Percentiles rank a stretch among this genome's conserved stretches.
These are phyloP conservation scores for Candida pseudoglaebosa DNA, from an alignment of 805 yeast species.

Conservation along the genomic window DNA sequence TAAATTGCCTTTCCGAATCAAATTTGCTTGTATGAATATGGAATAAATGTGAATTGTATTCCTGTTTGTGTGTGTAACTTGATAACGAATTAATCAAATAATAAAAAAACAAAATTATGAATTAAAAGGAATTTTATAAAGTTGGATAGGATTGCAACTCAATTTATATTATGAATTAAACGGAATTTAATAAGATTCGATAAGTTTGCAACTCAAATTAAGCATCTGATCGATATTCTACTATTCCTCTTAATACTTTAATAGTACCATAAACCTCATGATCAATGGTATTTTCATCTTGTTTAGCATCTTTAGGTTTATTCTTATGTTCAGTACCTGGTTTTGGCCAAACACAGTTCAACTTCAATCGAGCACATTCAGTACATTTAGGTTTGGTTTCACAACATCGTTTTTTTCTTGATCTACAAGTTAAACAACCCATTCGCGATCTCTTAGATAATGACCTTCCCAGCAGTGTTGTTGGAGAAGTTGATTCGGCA, in stretches of 20 bases:
- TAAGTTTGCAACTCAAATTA: too few species aligned
- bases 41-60: too few species aligned
- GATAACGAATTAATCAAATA: too few species aligned
- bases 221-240: conserved; percentile 38
- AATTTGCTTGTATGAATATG: too few species aligned
- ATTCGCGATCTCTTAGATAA: conserved; percentile 52
- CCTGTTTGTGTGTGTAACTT: too few species aligned
- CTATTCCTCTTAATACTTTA: conserved; percentile 60
- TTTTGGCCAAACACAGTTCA: conserved; percentile 69
- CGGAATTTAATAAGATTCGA: too few species aligned
- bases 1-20: too few species aligned
- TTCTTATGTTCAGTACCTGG: conserved; percentile 66
- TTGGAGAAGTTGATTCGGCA: background rate
- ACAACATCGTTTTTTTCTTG: conserved; percentile 74
- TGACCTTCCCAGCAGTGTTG: conserved; percentile 7
- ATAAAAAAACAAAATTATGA: too few species aligned
- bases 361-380: conserved; percentile 62
- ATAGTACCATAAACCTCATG: conserved; percentile 57
- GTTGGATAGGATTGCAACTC: too few species aligned
- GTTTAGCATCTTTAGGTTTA: conserved; percentile 47
- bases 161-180: too few species aligned
- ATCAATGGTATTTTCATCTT: conserved; percentile 49
- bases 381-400: conserved; percentile 63
- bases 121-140: too few species aligned
- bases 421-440: conserved; percentile 79